These are phyloP conservation scores for Auricularia sp. DNA, from an alignment of 768 basidiomycete species.

Conservation along the genomic window DNA sequence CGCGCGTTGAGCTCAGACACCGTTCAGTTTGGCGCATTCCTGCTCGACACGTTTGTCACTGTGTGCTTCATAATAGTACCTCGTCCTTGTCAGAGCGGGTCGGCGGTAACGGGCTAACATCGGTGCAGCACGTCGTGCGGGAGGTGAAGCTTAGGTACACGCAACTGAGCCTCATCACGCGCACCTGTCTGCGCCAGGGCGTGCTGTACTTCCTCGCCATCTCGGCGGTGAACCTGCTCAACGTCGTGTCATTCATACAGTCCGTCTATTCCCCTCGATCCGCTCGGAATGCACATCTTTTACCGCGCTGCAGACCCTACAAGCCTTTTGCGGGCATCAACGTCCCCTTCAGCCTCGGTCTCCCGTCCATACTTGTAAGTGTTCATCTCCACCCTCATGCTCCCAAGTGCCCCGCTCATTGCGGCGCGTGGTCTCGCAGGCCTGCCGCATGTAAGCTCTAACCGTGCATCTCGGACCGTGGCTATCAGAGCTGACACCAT, in stretches of 20 bases:
- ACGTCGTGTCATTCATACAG: neutral
- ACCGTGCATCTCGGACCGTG: too few species aligned
- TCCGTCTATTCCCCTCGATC: too few species aligned
- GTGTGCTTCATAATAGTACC: neutral
- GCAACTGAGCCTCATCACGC: too few species aligned
- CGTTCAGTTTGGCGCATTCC: neutral
- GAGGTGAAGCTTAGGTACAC: too few species aligned
- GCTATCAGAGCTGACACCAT: too few species aligned
- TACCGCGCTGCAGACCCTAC: neutral
- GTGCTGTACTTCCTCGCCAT: neutral
- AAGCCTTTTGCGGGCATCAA: neutral
- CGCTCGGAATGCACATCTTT: too few species aligned
- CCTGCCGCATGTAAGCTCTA: too few species aligned
- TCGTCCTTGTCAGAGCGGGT: neutral
- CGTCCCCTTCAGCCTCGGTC: neutral
- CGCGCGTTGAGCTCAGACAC: too few species aligned
- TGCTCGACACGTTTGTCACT: neutral
- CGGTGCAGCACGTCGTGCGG: neutral
- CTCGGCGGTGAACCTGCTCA: neutral
- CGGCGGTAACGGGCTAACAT: too few species aligned
- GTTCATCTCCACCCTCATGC: too few species aligned
- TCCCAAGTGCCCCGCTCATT: too few species aligned
- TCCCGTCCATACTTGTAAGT: neutral
- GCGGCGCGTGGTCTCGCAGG: too few species aligned
- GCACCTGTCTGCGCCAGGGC: neutral